Evolutionary conservation across 176 grass and related monocot genomes (phyloP), one percentile per base, ranked within the genome.

Genomic region (Guadua angustifolia): DNA sequence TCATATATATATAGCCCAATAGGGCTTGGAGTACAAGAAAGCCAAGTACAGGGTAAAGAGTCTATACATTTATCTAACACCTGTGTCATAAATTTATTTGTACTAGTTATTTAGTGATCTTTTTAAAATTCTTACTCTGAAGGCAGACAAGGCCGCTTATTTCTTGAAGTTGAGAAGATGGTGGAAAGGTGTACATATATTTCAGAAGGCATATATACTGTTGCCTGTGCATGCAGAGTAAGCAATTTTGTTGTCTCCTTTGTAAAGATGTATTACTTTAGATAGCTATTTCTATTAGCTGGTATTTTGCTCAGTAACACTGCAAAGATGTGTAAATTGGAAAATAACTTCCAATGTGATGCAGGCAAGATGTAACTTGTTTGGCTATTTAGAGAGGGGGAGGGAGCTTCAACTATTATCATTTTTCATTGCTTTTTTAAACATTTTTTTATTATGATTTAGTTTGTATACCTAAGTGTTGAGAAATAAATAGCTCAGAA

Each of bases 91-190:
- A 71, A 5, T 74, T 59, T 42, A 13, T 43, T n/a, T 88, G 4
- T 26, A 9, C 26, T 76, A 45, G 19, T 42, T 77, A 79, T 36
- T 33, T 77, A 79, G 25, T 61, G 53, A 49, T 59, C 70, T 36
- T 86, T 12, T 80, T 82, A 29, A 50, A 58, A 13, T 51, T 80
- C 66, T 73, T 61, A 85, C 82, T 81, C 72, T 90, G 66, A 77
- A 98, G 95, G 83, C 38, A 53, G 89, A 92, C 69, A 90, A 87
- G 65, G 57, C 40, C 24, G 25, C 83, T 64, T 71, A 87, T 79
- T 98, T 98, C 78, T 45, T 88, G 82, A 98, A 95, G 50, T 64
- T 98, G 79, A 95, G 95, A 88, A 95, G 95, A 90, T 98, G 95
- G 93, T 95, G 92, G 92, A 95, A 93, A 86, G 91, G 91, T 81